phyloP scores from a whole-genome alignment of 768 basidiomycete genomes.

The Leccinum uliginosum region DNA sequence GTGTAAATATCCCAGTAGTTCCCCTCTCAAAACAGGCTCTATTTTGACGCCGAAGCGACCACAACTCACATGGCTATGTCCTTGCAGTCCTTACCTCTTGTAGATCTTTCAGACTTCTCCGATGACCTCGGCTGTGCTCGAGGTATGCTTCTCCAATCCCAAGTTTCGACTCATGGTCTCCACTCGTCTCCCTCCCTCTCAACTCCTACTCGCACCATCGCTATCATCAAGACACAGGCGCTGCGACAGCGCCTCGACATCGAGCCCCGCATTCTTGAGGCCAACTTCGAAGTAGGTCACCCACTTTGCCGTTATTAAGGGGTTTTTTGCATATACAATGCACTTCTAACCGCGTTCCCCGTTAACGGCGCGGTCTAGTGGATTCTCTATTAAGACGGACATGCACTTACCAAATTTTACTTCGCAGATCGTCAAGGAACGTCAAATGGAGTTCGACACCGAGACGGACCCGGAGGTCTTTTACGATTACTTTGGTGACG shows the following conservation, averaged over 20 bases:
- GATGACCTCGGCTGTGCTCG: slow-evolving; percentile 6
- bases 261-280: slow-evolving; percentile 72
- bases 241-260: slow-evolving; percentile 72
- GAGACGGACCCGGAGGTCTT: slow-evolving; percentile 78
- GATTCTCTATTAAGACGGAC: slow-evolving; percentile 14
- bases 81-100: slow-evolving; percentile 11
- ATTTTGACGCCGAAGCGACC: slow-evolving; percentile 3
- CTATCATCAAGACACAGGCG: slow-evolving; percentile 81
- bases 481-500: slow-evolving; percentile 76
- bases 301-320: slow-evolving; percentile 3
- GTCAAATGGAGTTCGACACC: slow-evolving; percentile 85
- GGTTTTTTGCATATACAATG: not conserved
- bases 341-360: slow-evolving; percentile 1
- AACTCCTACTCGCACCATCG: slow-evolving; percentile 58
- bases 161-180: slow-evolving; percentile 1
- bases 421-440: slow-evolving; percentile 74
- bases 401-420: slow-evolving; percentile 13
- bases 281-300: slow-evolving; percentile 70
- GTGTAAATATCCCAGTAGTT: slow-evolving; percentile 20
- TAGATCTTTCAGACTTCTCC: slow-evolving; percentile 16
- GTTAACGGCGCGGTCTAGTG: slow-evolving; percentile 4
- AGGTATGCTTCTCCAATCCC: not conserved
- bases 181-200: slow-evolving; percentile 11
- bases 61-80: slow-evolving; percentile 21
- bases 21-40: not conserved